A percentile compares a stretch with the other conserved stretches of the same genome.
Conservation (phyloP, 768 basidiomycete genomes). For the Lactifluus volemus region DNA sequence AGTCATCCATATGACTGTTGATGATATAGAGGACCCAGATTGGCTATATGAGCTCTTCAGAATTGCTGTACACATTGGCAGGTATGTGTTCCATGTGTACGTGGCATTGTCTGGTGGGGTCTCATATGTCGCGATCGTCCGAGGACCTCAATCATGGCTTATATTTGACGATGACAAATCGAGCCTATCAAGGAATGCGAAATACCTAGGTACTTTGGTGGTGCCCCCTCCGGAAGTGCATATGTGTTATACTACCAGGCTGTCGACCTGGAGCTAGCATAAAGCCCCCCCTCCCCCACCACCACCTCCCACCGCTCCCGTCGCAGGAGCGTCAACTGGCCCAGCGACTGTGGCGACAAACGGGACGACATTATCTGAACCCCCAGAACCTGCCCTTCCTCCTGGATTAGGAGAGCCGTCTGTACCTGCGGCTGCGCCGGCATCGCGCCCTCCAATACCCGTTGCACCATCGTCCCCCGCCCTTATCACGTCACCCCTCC, state of each 20-base stretch:
- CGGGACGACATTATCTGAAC: background rate
- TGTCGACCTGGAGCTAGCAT: conserved; percentile 74
- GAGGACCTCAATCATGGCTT: conserved; percentile 73
- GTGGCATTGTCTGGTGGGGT: background rate
- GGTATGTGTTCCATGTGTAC: conserved; percentile 41
- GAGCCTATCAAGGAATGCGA: conserved; percentile 81
- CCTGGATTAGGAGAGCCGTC: conserved; percentile 5
- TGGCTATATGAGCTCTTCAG: conserved; percentile 90
- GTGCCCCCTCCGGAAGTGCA: conserved; percentile 77
- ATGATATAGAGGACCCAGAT: conserved; percentile 87
- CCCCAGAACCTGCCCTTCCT: background rate
- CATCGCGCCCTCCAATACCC: conserved; percentile 2
- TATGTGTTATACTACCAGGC: conserved; percentile 98
- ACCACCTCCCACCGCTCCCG: conserved; percentile 20
- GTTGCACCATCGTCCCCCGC: conserved; percentile 22
- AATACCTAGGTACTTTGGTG: conserved; percentile 92
- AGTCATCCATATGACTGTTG: no score
- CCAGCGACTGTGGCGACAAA: background rate
- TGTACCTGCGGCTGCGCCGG: background rate
- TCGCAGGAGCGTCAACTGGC: background rate
- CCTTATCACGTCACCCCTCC: conserved; percentile 18
- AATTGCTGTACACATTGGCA: conserved; percentile 98
- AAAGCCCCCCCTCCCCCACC: conserved; percentile 24
- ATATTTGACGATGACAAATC: conserved; percentile 96
- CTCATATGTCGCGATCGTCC: conserved; percentile 71